Evolutionary conservation across 2,329 filamentous ascomycete genomes (phyloP).

Genomic region (Ustulina deusta): DNA sequence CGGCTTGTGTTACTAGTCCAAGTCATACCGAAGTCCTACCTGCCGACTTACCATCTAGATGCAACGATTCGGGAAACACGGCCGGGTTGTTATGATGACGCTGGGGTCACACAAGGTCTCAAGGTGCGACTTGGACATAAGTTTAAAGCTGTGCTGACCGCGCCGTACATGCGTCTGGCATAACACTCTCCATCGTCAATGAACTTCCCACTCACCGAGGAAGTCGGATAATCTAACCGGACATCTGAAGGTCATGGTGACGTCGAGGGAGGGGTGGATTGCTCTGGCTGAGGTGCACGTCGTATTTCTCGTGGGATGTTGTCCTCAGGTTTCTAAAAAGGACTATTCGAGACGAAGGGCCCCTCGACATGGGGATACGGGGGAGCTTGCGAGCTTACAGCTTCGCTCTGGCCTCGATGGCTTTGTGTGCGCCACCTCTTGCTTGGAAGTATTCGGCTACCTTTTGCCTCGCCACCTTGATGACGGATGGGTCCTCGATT

Average conservation of each 20-base stretch:
- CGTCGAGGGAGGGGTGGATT: neutral
- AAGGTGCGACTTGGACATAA: neutral
- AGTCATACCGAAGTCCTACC: neutral
- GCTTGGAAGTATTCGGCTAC: conserved; percentile 80
- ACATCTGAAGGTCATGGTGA: neutral
- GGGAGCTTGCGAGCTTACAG: conserved; percentile 51
- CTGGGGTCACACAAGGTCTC: conserved; percentile 10
- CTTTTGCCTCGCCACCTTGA: conserved; percentile 78
- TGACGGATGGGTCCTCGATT: conserved; percentile 81
- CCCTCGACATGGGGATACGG: neutral
- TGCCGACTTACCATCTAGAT: neutral
- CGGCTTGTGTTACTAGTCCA: neutral
- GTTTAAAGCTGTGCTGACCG: conserved; percentile 1
- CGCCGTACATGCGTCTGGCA: neutral
- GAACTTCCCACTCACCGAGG: neutral
- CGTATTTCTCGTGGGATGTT: neutral
- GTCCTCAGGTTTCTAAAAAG: neutral
- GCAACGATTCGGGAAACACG: conserved; percentile 9
- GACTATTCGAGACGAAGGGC: neutral
- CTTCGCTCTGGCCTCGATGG: conserved; percentile 63
- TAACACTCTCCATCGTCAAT: neutral
- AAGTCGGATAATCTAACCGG: neutral
- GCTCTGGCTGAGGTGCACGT: neutral
- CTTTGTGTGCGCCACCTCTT: conserved; percentile 57
- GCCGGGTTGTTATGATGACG: neutral